phyloP scores from a whole-genome alignment of 2,329 filamentous ascomycete species.

The Aureobasidium melanogenum region DNA sequence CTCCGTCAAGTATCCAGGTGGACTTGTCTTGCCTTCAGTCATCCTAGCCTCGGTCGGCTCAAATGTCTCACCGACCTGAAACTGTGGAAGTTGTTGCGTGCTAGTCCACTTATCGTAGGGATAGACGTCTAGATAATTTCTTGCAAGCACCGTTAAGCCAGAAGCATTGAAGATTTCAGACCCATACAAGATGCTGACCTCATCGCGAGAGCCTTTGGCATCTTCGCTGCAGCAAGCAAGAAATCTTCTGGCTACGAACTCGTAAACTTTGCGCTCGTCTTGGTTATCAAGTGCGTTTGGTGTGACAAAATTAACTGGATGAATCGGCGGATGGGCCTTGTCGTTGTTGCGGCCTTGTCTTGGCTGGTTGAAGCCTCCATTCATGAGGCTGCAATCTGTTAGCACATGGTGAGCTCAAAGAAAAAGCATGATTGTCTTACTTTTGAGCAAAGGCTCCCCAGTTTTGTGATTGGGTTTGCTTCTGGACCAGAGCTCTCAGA shows the following conservation, averaged over 20 bases:
- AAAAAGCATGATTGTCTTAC: neutral
- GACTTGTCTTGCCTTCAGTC: constrained; percentile 77
- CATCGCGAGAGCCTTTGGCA: constrained; percentile 75
- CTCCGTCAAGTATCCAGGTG: constrained; percentile 84
- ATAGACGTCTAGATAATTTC: constrained; percentile 93
- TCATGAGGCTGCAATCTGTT: constrained; percentile 43
- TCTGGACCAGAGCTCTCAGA: constrained; percentile 67
- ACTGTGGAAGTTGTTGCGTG: constrained; percentile 70
- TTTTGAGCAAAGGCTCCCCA: constrained; percentile 75
- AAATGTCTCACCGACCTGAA: constrained; percentile 70
- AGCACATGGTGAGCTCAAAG: neutral
- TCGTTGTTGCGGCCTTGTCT: constrained; percentile 83
- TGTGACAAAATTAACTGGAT: constrained; percentile 79
- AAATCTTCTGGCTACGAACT: constrained; percentile 86
- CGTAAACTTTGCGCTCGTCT: constrained; percentile 72
- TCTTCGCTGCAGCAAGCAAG: constrained; percentile 94
- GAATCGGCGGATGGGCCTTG: constrained; percentile 94
- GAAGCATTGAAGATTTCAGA: constrained; percentile 73
- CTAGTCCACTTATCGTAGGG: constrained; percentile 95
- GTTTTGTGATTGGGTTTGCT: constrained; percentile 64
- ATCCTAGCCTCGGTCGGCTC: constrained; percentile 84
- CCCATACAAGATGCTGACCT: constrained; percentile 77
- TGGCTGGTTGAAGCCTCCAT: constrained; percentile 72
- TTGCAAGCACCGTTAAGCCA: constrained; percentile 74
- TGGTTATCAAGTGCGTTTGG: constrained; percentile 50